Conservation (phyloP, 306 rosid genomes). For the Sindora glabra region DNA sequence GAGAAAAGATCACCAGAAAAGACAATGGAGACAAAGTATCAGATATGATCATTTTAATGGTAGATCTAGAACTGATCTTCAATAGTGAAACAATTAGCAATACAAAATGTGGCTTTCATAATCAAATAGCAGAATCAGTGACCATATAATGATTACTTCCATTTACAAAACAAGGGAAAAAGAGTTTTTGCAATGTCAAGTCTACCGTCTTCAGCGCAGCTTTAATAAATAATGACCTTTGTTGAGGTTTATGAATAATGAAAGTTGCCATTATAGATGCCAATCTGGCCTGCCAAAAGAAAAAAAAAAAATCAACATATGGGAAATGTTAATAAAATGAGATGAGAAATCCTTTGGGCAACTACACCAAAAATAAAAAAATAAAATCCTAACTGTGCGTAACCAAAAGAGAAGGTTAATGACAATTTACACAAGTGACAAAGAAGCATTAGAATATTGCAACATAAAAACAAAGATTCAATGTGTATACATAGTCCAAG, state of each 20-base stretch:
- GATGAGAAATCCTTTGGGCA: no score
- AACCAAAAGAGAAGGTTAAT: not conserved
- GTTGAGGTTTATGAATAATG: conserved; percentile 77
- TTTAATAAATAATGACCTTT: conserved; percentile 60
- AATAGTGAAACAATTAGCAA: not conserved
- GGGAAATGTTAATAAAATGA: no score
- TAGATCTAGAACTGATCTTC: not conserved
- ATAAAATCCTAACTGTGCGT: no score
- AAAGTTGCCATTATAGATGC: conserved; percentile 84
- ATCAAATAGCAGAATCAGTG: not conserved
- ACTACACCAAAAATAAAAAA: no score
- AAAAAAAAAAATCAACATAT: no score
- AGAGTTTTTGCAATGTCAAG: not conserved
- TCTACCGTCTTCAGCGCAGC: conserved; percentile 84
- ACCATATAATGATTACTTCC: not conserved
- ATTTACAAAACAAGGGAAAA: not conserved
- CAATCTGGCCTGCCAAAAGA: conserved; percentile 51
- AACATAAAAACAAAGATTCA: not conserved
- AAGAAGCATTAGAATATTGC: not conserved
- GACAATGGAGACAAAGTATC: not conserved
- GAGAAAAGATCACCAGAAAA: not conserved
- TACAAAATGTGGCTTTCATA: not conserved
- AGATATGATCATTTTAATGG: not conserved
- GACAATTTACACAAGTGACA: no score
- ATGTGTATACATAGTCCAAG: no score